Base-by-base conservation (phyloP, 2,329 filamentous ascomycete genomes). In the Laburnicola sp. region DNA sequence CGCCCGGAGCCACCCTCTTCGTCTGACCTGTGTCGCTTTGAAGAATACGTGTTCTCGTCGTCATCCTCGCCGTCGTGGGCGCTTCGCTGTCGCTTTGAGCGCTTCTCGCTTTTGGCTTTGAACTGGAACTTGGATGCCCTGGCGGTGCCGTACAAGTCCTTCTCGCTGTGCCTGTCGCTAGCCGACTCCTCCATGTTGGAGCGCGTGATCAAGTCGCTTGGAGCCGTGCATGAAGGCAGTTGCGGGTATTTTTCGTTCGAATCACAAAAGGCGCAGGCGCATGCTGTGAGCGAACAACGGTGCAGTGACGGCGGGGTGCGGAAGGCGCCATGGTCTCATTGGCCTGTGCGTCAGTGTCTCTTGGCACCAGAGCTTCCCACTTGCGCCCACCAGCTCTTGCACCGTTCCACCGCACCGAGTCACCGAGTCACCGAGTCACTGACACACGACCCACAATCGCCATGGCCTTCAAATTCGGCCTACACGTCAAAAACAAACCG, bases 401-500 rank as follows among this genome's bases (percentile, higher is more conserved):
- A 41, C 45, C 41, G 6, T 36, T 26, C 35, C 21, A 21, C 31
- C 31, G 26, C 35, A 32, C 40, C 16, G 16, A 16, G 16, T 16
- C 10, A 2, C 41, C 11, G 22, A 16, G 16, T 16, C 35, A 32
- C 40, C 16, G 16, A 16, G 16, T 16, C 10, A 2, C 41, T 11
- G 22, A 16, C 26, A 16, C 16, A 21, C 37, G 39, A n/a, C 45
- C 48, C 32, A 39, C 61, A 45, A 32, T 9, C 59, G 63, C 34
- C 54, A 72, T 72, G 71, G 65, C 70, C 11, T 73, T 82, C 45
- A 78, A 78, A 21, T 81, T 80, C 59, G 86, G 85, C 44, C 77
- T 88, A 34, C 87, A 82, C 63, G 60, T 84, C 38, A 73, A 79
- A 43, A 86, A 84, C 64, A 88, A 86, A 69, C 39, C 56, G 8